phyloP scores from a whole-genome alignment of 257 asterid genomes.

The Solanum megistacrolobum region DNA sequence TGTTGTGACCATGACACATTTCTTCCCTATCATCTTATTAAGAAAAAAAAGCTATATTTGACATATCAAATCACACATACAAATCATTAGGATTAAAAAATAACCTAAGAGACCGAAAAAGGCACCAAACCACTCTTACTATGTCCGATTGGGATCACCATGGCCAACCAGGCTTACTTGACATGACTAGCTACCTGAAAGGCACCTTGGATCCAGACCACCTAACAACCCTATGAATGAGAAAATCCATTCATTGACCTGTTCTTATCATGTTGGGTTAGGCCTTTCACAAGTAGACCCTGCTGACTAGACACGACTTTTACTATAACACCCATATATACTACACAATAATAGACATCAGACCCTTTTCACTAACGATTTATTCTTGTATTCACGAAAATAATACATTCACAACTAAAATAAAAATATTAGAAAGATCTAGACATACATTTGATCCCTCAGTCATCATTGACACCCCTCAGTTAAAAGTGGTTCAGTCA shows the following conservation, averaged over 20 bases:
- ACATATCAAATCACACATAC: background rate
- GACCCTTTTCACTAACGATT: background rate
- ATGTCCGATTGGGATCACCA: background rate
- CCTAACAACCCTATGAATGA: background rate
- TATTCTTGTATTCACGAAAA: background rate
- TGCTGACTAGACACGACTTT: background rate
- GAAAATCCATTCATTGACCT: background rate
- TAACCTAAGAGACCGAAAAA: background rate
- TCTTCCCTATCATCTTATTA: constrained; percentile 17
- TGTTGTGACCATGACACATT: constrained; percentile 24
- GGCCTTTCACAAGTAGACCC: background rate
- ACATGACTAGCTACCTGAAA: background rate
- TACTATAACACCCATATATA: background rate
- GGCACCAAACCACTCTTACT: background rate
- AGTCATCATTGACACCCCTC: background rate
- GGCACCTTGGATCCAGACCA: background rate
- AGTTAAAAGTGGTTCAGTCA: background rate
- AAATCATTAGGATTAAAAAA: background rate
- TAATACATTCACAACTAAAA: background rate
- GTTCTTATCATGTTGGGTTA: background rate
- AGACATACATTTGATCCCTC: background rate
- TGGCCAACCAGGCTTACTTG: background rate
- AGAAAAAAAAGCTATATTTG: constrained; percentile 19
- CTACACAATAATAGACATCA: background rate
- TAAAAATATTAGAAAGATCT: background rate